A percentile compares a stretch with the other conserved stretches of the same genome.
These are phyloP conservation scores for Trametes hirsuta DNA, from an alignment of 1,284 basidiomycete genomes.

Conservation along the genomic window DNA sequence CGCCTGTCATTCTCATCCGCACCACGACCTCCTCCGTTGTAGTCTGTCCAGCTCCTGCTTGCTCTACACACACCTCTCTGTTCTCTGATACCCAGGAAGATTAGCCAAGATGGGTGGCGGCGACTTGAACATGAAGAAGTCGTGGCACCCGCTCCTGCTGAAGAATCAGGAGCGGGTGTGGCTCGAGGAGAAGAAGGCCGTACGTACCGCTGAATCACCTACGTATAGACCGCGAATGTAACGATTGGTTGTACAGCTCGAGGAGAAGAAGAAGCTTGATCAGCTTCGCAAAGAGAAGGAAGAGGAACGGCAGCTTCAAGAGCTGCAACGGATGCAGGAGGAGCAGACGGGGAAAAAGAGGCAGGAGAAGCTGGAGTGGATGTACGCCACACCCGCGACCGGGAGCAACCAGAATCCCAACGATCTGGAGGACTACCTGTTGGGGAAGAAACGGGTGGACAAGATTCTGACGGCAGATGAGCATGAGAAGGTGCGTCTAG, in stretches of 20 bases:
- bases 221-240: background rate
- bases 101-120: conserved; percentile 89
- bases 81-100: conserved; percentile 24
- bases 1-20: conserved; percentile 2
- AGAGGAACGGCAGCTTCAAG: conserved; percentile 95
- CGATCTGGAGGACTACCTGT: conserved; percentile 94
- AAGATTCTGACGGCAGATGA: conserved; percentile 92
- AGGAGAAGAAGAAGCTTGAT: conserved; percentile 97
- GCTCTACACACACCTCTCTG: conserved; percentile 14
- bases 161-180: conserved; percentile 99
- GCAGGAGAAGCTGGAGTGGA: conserved; percentile 96
- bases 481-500: conserved; percentile 72
- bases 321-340: conserved; percentile 93
- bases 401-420: conserved; percentile 83
- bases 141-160: conserved; percentile 97
- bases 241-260: conserved; percentile 57
- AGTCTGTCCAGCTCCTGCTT: conserved; percentile 13
- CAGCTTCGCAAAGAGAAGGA: conserved; percentile 97
- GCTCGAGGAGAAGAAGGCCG: conserved; percentile 97
- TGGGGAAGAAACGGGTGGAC: conserved; percentile 99
- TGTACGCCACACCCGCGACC: conserved; percentile 95
- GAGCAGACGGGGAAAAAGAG: conserved; percentile 94
- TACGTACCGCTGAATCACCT: conserved; percentile 43
- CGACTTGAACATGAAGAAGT: conserved; percentile 97
- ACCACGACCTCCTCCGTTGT: conserved; percentile 8